Percentiles rank a stretch among this genome's conserved stretches.
Conservation (phyloP, 148 eudicot genomes). For the Camellia sinensis region DNA sequence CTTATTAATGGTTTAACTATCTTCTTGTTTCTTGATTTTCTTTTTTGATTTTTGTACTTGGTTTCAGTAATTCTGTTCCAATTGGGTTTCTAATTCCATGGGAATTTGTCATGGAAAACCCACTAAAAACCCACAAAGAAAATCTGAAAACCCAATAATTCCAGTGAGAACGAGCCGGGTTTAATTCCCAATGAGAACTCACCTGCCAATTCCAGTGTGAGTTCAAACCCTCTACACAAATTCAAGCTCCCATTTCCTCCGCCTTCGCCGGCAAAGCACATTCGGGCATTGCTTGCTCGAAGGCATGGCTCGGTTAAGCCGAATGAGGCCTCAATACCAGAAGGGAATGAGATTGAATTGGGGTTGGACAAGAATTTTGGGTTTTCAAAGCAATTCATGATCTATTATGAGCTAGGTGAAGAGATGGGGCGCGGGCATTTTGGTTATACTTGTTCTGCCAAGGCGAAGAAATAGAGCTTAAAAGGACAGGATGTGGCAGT, state of each 20-base stretch:
- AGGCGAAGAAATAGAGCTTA: slow-evolving; percentile 68
- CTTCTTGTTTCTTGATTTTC: background rate
- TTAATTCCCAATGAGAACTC: slow-evolving; percentile 59
- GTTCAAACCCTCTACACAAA: slow-evolving; percentile 72
- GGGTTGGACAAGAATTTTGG: slow-evolving; percentile 91
- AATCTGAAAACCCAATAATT: slow-evolving; percentile 34
- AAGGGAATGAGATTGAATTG: slow-evolving; percentile 77
- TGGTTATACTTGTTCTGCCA: slow-evolving; percentile 88
- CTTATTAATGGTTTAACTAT: slow-evolving; percentile 24
- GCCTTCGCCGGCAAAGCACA: slow-evolving; percentile 94
- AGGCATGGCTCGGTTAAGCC: slow-evolving; percentile 90
- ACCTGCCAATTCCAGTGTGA: slow-evolving; percentile 73
- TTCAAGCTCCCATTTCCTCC: slow-evolving; percentile 89
- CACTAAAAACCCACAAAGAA: slow-evolving; percentile 43
- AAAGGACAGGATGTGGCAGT: slow-evolving; percentile 93
- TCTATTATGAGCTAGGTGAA: slow-evolving; percentile 74
- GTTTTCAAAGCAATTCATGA: slow-evolving; percentile 59
- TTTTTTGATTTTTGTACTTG: background rate
- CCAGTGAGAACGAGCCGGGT: slow-evolving; percentile 31
- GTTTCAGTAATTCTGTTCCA: slow-evolving; percentile 14
- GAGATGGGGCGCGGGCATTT: slow-evolving; percentile 97
- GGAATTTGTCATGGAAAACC: slow-evolving; percentile 98
- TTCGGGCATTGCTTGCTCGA: slow-evolving; percentile 79
- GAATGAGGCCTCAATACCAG: slow-evolving; percentile 86
- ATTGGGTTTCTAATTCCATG: slow-evolving; percentile 59